Conservation (phyloP, 345 rosid genomes). For the Ceriops zippeliana region DNA sequence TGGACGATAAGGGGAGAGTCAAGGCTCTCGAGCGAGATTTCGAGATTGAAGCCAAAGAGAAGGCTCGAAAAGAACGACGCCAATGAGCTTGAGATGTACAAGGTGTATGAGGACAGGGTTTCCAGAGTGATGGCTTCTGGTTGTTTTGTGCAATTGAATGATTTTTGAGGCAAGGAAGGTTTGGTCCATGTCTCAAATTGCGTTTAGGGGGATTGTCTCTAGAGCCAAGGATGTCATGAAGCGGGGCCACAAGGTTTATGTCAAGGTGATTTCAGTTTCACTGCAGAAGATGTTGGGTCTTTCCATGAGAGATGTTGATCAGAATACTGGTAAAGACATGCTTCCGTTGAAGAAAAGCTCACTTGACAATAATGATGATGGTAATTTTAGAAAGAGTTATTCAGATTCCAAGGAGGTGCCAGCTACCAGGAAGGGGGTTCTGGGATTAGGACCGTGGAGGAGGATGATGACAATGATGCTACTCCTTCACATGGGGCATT, state of each 20-base stretch:
- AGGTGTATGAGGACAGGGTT: slow-evolving; percentile 74
- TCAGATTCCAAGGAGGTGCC: slow-evolving; percentile 55
- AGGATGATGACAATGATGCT: slow-evolving; percentile 38
- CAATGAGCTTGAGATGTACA: slow-evolving; percentile 65
- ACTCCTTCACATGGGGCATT: slow-evolving; percentile 48
- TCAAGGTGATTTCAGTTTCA: slow-evolving; percentile 66
- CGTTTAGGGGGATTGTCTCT: slow-evolving; percentile 43
- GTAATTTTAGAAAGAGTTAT: slow-evolving; percentile 52
- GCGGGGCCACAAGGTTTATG: slow-evolving; percentile 73
- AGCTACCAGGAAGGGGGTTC: slow-evolving; percentile 61
- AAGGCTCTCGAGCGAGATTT: slow-evolving; percentile 9
- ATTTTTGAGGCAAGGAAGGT: slow-evolving; percentile 84
- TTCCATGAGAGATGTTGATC: slow-evolving; percentile 86
- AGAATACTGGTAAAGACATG: slow-evolving; percentile 73
- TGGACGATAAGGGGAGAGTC: slow-evolving; percentile 5
- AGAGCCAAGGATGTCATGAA: slow-evolving; percentile 66
- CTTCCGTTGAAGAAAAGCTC: slow-evolving; percentile 61
- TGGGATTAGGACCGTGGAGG: slow-evolving; percentile 66
- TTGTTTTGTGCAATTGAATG: slow-evolving; percentile 76
- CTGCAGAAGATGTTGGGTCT: slow-evolving; percentile 55
- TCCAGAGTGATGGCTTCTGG: slow-evolving; percentile 82
- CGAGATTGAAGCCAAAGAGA: slow-evolving; percentile 12
- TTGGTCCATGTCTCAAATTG: slow-evolving; percentile 86
- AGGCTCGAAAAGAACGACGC: slow-evolving; percentile 12
- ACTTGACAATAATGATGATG: slow-evolving; percentile 29